Evolutionary conservation across 257 asterid genomes (phyloP).

Genomic region (Capsicum pubescens): DNA sequence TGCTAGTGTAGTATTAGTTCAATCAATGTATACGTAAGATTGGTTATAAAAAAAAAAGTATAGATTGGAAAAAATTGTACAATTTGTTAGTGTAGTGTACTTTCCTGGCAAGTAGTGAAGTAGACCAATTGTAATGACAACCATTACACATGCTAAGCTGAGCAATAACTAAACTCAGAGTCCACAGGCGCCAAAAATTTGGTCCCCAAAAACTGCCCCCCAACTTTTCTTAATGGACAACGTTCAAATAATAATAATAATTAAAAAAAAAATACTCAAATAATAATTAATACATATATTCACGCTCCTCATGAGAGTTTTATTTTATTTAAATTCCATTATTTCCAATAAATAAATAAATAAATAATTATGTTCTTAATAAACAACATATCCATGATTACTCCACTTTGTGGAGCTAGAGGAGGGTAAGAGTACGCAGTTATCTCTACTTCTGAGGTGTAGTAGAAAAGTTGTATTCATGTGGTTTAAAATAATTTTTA

Average conservation of each 20-base stretch:
- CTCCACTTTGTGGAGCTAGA: too few relatives aligned
- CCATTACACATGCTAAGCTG: neutral
- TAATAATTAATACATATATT: neutral
- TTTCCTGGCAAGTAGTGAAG: neutral
- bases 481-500: too few relatives aligned
- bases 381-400: too few relatives aligned
- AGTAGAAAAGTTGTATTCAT: too few relatives aligned
- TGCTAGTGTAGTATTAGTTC: too few relatives aligned
- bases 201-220: neutral
- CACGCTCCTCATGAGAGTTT: slow-evolving; percentile 1
- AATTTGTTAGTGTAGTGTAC: neutral
- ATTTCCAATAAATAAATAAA: too few relatives aligned
- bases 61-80: neutral
- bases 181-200: slow-evolving; percentile 7
- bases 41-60: too few relatives aligned
- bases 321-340: neutral
- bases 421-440: too few relatives aligned
- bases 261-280: neutral
- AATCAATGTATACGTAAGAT: too few relatives aligned
- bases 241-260: neutral
- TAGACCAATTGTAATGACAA: neutral
- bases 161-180: neutral
- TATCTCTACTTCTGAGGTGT: too few relatives aligned
- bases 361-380: too few relatives aligned
- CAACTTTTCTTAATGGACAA: slow-evolving; percentile 1